Conservation (phyloP, 495 filamentous ascomycete species). For the Talaromyces trachyspermus region DNA sequence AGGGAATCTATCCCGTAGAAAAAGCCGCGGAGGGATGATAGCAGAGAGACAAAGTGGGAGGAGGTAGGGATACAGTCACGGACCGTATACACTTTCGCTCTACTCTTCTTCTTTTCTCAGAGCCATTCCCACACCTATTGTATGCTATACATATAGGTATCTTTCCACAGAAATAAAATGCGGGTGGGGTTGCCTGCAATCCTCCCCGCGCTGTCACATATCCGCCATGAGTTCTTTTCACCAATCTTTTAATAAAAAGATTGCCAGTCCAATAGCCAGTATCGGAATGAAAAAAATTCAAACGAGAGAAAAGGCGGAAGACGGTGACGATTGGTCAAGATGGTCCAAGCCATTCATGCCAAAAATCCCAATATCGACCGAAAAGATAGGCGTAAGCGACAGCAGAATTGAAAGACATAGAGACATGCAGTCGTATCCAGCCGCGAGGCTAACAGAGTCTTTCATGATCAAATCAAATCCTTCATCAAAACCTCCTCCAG, state of each 20-base stretch:
- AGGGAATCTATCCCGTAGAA: too few relatives aligned
- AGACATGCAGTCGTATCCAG: constrained; percentile 46
- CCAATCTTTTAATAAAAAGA: constrained; percentile 18
- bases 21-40: too few relatives aligned
- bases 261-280: constrained; percentile 41
- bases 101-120: too few relatives aligned
- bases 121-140: too few relatives aligned
- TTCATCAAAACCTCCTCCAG: constrained; percentile 10
- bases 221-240: constrained; percentile 22
- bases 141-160: too few relatives aligned
- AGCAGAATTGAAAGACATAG: constrained; percentile 32
- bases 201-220: constrained; percentile 15
- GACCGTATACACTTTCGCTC: too few relatives aligned
- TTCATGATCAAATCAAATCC: constrained; percentile 37
- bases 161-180: too few relatives aligned
- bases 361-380: too few relatives aligned
- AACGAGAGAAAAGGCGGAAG: too few relatives aligned
- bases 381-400: constrained; percentile 21
- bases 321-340: too few relatives aligned
- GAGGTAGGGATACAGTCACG: too few relatives aligned
- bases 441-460: constrained; percentile 55
- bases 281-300: constrained; percentile 21
- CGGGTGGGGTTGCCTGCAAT: constrained; percentile 26
- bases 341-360: constrained; percentile 20
- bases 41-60: too few relatives aligned